Evolutionary conservation across 2,329 filamentous ascomycete genomes (phyloP), one percentile per base, ranked within the genome.

Genomic region (Aureobasidium melanogenum): DNA sequence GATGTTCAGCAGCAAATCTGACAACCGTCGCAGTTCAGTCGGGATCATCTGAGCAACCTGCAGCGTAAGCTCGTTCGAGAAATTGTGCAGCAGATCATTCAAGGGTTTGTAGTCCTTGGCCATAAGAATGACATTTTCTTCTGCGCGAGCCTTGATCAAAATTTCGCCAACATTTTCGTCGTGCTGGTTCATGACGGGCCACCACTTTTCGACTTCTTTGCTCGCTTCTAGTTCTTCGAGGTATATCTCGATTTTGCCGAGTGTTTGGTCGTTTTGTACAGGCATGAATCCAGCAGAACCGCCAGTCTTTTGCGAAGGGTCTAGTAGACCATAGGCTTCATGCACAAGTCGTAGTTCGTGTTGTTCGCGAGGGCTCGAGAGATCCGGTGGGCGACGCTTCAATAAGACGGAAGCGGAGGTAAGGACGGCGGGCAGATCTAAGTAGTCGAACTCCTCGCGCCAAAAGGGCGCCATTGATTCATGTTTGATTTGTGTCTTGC

Each of bases 101-200:
- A 99, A 81, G 2, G 86, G 84, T 67, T 88, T 82, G 72, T 99
- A 99, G 70, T 97, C 91, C 62, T 88, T 84, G 7, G 87, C 84
- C 75, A 95, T 87, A 39, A 99, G 80, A 10, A 97, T 92, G 7
- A 96, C 88, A 54, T 94, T 85, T 74, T 99, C 93, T 60, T 96
- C 90, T 65, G 94, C 86, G 47, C 87, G 85, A 24, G 95, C 80
- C 69, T 86, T 91, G 74, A 97, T 84, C 56, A 96, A 80, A 77
- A 96, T 88, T 64, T 92, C 90, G 30, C 92, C 93, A 52, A 96
- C 83, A 1, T 81, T 79, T 67, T 91, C 87, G 63, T 89, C 85
- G 65, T 84, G 85, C 66, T 88, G 86, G 68, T 96, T 90, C 52
- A 87, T 75, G 24, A 96, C 84, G 17, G 87, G 88, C 78, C 91